Evolutionary conservation across 148 eudicot species (phyloP).

Genomic region (Rhododendron simsii): DNA sequence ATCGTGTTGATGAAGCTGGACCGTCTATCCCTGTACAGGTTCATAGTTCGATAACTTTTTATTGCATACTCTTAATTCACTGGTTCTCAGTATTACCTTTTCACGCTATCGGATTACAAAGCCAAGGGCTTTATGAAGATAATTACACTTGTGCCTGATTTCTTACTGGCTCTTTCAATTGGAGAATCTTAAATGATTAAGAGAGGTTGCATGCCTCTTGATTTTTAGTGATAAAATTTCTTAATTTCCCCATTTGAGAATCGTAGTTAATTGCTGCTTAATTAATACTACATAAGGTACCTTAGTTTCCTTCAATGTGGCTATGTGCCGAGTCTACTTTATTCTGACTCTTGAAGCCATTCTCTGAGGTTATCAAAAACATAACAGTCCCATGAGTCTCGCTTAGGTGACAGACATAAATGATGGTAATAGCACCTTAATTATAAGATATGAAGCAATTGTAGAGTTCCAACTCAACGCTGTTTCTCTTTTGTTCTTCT

Average conservation of each 20-base stretch:
- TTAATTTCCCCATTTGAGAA: background rate
- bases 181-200: background rate
- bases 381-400: background rate
- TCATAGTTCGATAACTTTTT: constrained; percentile 1
- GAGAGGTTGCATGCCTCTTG: background rate
- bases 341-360: background rate
- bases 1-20: constrained; percentile 82
- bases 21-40: constrained; percentile 97
- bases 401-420: background rate
- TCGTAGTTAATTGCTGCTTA: background rate
- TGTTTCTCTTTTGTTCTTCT: background rate
- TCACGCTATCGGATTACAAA: background rate
- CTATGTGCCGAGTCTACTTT: background rate
- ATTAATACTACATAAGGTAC: background rate
- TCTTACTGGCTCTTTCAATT: background rate
- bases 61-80: background rate
- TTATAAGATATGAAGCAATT: background rate
- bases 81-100: background rate
- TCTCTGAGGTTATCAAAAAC: background rate
- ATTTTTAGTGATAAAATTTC: background rate
- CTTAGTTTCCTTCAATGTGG: background rate
- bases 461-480: background rate
- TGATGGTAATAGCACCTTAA: background rate
- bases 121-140: constrained; percentile 2
- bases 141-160: background rate